Evolutionary conservation across 306 rosid genomes (phyloP), one percentile per base, ranked within the genome.

Genomic region (Clitoria ternatea): DNA sequence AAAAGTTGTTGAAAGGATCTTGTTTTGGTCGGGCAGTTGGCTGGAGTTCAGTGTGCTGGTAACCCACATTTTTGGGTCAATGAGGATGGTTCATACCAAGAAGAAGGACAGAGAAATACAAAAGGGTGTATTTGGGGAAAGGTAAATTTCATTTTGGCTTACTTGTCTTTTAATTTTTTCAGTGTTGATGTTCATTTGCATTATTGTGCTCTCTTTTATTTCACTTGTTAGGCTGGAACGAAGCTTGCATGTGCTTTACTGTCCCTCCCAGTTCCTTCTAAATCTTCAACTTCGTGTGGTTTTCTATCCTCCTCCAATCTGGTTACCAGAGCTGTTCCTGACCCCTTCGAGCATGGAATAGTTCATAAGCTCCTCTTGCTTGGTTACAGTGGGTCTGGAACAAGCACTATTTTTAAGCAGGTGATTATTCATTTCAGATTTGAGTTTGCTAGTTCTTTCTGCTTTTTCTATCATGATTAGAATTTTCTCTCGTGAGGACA

Each of bases 351-450:
- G 77, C 91, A 89, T 71, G 92, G 94, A 75, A 61, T 82, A 43
- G 91, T 86, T 80, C 99, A 87, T 74, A 95, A 95, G 80, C 77
- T 95, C 74, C 96, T 95, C 72, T 87, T 95, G 82, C 95, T 95
- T 79, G 99, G 99, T 77, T 87, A 61, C 53, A 77, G 77, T 79
- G 97, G 97, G 52, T 91, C 99, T 23, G 99, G 99, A 53, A 91
- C 99, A 30, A 95, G 99, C 78, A 95, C 99, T 73, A 89, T 95
- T 82, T 95, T 95, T 74, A 95, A 95, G 85, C 99, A 95, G 99
- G 99, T 91, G 65, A 70, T 74, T 22, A 57, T 80, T 76, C 55
- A 26, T 65, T 53, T 37, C 19, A 22, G 36, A 27, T 12, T 14
- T 43, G 18, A 44, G 40, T 29, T 71, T 24, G 70, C 57, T 32